A percentile compares a stretch with the other conserved stretches of the same genome.
These are phyloP conservation scores for Globisporangium radiosum DNA, from an alignment of 352 stramenopile species.

Conservation along the genomic window DNA sequence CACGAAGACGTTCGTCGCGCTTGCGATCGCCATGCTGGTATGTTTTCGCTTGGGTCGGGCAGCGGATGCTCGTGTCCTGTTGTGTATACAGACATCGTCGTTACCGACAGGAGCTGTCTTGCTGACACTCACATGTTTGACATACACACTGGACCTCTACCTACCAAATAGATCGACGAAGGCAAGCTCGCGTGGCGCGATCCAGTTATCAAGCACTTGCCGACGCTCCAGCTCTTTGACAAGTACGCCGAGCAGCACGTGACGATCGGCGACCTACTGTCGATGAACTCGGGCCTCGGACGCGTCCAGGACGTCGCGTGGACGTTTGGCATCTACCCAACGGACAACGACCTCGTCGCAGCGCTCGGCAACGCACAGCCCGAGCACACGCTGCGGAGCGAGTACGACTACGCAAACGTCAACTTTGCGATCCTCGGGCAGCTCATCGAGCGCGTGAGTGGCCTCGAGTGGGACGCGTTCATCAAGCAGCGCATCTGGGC, in stretches of 20 bases:
- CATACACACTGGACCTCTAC: not conserved
- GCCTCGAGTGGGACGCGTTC: slow-evolving; percentile 44
- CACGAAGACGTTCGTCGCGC: slow-evolving; percentile 55
- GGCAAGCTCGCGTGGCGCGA: slow-evolving; percentile 46
- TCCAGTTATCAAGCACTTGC: slow-evolving; percentile 46
- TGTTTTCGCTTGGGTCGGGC: not conserved
- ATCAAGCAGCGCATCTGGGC: slow-evolving; percentile 43
- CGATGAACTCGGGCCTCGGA: slow-evolving; percentile 58
- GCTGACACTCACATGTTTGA: not conserved
- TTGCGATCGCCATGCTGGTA: slow-evolving; percentile 34
- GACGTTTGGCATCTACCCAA: slow-evolving; percentile 28
- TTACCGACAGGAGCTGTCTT: not conserved
- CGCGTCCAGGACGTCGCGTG: slow-evolving; percentile 17
- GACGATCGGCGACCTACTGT: slow-evolving; percentile 41
- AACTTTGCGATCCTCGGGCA: slow-evolving; percentile 60
- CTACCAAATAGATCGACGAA: slow-evolving; percentile 29
- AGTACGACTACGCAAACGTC: slow-evolving; percentile 53
- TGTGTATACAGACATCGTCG: not conserved
- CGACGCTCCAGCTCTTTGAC: slow-evolving; percentile 43
- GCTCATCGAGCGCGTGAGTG: slow-evolving; percentile 43
- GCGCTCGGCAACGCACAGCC: slow-evolving; percentile 32
- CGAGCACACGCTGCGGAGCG: slow-evolving; percentile 31
- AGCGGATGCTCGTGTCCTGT: not conserved
- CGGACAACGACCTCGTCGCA: slow-evolving; percentile 32
- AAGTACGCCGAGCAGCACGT: slow-evolving; percentile 47